Conservation (phyloP, 2,329 filamentous ascomycete genomes). For the Coniochaeta sp. region DNA sequence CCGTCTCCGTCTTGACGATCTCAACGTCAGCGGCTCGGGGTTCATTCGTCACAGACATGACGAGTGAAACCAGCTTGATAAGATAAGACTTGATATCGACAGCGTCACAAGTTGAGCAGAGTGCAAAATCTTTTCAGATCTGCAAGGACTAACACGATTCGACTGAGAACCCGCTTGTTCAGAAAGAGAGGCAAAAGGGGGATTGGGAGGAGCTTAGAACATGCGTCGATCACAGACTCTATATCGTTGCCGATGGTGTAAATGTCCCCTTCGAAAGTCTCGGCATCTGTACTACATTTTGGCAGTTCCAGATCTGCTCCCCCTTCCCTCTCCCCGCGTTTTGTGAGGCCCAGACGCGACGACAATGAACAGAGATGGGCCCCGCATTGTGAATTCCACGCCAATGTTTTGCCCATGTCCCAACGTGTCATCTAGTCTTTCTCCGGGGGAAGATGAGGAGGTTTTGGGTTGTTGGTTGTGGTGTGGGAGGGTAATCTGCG, state of each 20-base stretch:
- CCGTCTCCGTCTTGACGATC: background rate
- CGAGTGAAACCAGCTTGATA: background rate
- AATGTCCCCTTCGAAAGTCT: background rate
- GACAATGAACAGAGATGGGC: background rate
- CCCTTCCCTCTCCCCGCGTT: too few species aligned
- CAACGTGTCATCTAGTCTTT: background rate
- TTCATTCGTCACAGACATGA: background rate
- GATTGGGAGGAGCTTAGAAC: too few species aligned
- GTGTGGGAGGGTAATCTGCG: background rate
- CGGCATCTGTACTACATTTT: background rate
- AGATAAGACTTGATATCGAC: too few species aligned
- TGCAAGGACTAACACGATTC: too few species aligned
- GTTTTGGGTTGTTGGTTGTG: background rate
- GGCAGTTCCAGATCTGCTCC: background rate
- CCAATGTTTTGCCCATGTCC: background rate
- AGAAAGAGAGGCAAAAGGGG: too few species aligned
- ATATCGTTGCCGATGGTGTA: background rate
- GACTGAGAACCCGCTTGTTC: too few species aligned
- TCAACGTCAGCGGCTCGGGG: background rate
- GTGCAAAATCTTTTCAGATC: too few species aligned
- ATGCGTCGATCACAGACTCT: background rate
- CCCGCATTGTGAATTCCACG: background rate
- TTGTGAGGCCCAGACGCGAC: too few species aligned
- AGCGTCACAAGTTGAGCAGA: too few species aligned
- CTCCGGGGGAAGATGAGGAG: background rate